Evolutionary conservation across 257 asterid genomes (phyloP), one percentile per base, ranked within the genome.

Genomic region (Osmanthus fragrans): DNA sequence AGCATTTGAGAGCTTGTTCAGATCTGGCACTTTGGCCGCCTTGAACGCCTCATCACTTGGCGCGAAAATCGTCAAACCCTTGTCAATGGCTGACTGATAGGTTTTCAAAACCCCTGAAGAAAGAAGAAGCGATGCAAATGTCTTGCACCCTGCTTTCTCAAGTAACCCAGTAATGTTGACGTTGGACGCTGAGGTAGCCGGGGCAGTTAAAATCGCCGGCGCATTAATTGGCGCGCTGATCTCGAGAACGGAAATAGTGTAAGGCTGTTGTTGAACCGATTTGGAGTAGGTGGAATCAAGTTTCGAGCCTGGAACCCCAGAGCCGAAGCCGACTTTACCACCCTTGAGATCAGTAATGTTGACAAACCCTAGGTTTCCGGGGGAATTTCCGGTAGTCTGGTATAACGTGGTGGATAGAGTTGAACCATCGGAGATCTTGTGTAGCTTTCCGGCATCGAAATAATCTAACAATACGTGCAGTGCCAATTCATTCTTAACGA

Each of bases 21-120:
- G 92, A 92, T 93, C 97, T 32, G 97, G 97, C 27, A 49, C 82
- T 33, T 75, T 87, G 4, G 76, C 79, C 9, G 85, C 92, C 88
- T 93, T 93, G 39, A 95, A 95, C 4, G 99, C 97, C 88, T 95
- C 99, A 58, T 95, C 99, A 80, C 83, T 84, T 1, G 99, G 99
- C 1, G 99, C 98, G 8, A 95, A 95, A 11, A 95, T 33, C 39
- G 99, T 95, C 67, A 95, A 71, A 0, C 98, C 99, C 34, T 90
- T 87, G 0, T 58, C 90, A 0, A 76, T 73, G 16, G 97, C 94
- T 4, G 92, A 78, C 45, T 82, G 78, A 77, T 84, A 95, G 0
- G 84, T 87, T 68, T 93, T 95, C 21, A 87, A 15, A 4, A 95
- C 98, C 0, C 98, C 99, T 11, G 86, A 85, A 1, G 90, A 87